These are phyloP conservation scores for Claviceps pazoutovae DNA, from an alignment of 2,329 filamentous ascomycete genomes.

Conservation along the genomic window DNA sequence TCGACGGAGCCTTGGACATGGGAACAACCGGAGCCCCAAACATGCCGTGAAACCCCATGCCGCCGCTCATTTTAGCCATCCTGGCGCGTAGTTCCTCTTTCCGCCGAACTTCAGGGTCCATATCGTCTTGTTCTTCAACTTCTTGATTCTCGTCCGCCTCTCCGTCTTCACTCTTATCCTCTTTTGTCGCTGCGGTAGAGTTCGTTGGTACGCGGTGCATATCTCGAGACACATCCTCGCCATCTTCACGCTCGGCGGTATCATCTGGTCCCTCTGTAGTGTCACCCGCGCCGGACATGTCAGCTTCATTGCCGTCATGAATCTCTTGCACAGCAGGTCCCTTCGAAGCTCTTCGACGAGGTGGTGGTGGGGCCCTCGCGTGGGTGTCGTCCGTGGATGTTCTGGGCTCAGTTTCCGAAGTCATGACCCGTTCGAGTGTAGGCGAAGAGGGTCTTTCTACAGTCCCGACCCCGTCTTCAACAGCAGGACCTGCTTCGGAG, in stretches of 20 bases:
- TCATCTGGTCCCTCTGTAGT: constrained; percentile 49
- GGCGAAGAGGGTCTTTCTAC: constrained; percentile 17
- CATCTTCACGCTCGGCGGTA: constrained; percentile 58
- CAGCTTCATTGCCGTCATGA: constrained; percentile 49
- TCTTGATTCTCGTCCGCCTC: constrained; percentile 45
- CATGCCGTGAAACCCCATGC: constrained; percentile 94
- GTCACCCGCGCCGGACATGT: constrained; percentile 50
- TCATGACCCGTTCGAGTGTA: constrained; percentile 31
- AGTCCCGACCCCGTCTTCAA: constrained; percentile 14
- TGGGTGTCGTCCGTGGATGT: constrained; percentile 34
- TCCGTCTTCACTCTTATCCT: constrained; percentile 41
- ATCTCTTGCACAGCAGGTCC: constrained; percentile 28
- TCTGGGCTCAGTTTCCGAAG: constrained; percentile 32
- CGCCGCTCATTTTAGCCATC: constrained; percentile 97
- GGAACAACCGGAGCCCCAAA: constrained; percentile 63
- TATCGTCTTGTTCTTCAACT: constrained; percentile 69
- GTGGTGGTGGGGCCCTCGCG: constrained; percentile 25
- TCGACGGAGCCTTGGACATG: constrained; percentile 30
- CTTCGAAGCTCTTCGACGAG: constrained; percentile 39
- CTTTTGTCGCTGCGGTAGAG: constrained; percentile 26
- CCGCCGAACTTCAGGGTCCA: constrained; percentile 75
- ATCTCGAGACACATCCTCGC: constrained; percentile 42
- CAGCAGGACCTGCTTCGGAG: constrained; percentile 28
- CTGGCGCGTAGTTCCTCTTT: constrained; percentile 81
- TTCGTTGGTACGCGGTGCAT: constrained; percentile 24